Percentiles rank a stretch among this genome's conserved stretches.
These are phyloP conservation scores for Talaromyces borbonicus DNA, from an alignment of 495 filamentous ascomycete genomes.

Conservation along the genomic window DNA sequence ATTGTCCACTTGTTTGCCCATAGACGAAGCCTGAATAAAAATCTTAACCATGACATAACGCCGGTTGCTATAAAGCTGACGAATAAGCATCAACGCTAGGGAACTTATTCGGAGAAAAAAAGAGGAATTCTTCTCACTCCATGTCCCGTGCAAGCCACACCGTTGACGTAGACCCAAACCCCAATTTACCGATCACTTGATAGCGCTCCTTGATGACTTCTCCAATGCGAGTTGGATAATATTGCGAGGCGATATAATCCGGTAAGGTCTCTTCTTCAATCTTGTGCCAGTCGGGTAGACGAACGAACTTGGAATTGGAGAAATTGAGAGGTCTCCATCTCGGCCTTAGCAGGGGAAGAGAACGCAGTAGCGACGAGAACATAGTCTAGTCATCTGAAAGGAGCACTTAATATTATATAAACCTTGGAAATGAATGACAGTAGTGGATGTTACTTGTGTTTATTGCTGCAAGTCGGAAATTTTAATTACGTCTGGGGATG, in stretches of 20 bases:
- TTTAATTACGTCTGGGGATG: too few relatives aligned
- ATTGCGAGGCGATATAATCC: slow-evolving; percentile 3
- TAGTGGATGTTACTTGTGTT: too few relatives aligned
- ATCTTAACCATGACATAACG: slow-evolving; percentile 22
- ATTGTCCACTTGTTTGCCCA: slow-evolving; percentile 15
- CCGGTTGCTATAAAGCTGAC: slow-evolving; percentile 18
- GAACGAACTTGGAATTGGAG: slow-evolving; percentile 13
- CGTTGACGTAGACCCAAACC: slow-evolving; percentile 35
- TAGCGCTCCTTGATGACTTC: slow-evolving; percentile 29
- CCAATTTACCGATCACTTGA: slow-evolving; percentile 35
- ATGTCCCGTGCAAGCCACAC: slow-evolving; percentile 34
- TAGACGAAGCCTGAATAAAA: slow-evolving; percentile 13
- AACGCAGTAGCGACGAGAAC: slow-evolving; percentile 10
- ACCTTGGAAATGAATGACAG: too few relatives aligned
- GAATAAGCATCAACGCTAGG: slow-evolving; percentile 17
- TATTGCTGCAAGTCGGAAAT: too few relatives aligned
- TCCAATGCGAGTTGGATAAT: slow-evolving; percentile 14
- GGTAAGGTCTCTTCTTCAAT: slow-evolving; percentile 13
- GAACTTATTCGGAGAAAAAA: slow-evolving; percentile 12
- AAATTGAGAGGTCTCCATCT: slow-evolving; percentile 14
- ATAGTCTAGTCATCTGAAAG: too few relatives aligned
- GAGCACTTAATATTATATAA: too few relatives aligned
- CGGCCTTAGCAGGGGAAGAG: slow-evolving; percentile 6
- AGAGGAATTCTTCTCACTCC: slow-evolving; percentile 13
- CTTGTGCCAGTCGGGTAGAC: slow-evolving; percentile 8